Percentiles rank a stretch among this genome's conserved stretches.
Conservation (phyloP, 164 flowering plant genomes). For the Hamamelis virginiana region DNA sequence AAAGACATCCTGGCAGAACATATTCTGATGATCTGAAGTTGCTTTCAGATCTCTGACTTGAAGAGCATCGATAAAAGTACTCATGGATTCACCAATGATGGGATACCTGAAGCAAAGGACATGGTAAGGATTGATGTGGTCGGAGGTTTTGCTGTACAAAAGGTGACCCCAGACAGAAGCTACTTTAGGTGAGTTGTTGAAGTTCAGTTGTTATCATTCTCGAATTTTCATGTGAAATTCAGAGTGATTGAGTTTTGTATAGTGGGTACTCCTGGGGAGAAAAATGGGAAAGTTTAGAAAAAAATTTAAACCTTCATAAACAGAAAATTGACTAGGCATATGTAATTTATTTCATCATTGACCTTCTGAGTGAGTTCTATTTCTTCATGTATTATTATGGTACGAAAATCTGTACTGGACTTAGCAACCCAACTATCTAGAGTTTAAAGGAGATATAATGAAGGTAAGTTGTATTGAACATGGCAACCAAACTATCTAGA, state of each 20-base stretch:
- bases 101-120: slow-evolving; percentile 65
- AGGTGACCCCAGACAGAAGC: slow-evolving; percentile 62
- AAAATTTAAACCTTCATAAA: not conserved
- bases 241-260: not conserved
- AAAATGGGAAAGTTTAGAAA: not conserved
- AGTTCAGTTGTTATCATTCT: not conserved
- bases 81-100: slow-evolving; percentile 68
- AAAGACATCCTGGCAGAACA: not conserved
- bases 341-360: not conserved
- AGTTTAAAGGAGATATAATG: not conserved
- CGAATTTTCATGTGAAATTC: not conserved
- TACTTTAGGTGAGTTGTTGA: slow-evolving; percentile 69
- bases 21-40: slow-evolving; percentile 2
- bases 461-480: not conserved
- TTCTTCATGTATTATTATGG: not conserved
- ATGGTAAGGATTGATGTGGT: slow-evolving; percentile 69
- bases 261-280: not conserved
- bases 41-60: slow-evolving; percentile 50
- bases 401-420: no score
- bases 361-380: not conserved
- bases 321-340: not conserved
- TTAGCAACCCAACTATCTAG: not conserved
- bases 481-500: no score
- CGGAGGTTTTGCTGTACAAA: slow-evolving; percentile 91
- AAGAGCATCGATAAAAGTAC: slow-evolving; percentile 39